These are phyloP conservation scores for Spongispora temasekensis DNA, from an alignment of 1,284 basidiomycete genomes.

Conservation along the genomic window DNA sequence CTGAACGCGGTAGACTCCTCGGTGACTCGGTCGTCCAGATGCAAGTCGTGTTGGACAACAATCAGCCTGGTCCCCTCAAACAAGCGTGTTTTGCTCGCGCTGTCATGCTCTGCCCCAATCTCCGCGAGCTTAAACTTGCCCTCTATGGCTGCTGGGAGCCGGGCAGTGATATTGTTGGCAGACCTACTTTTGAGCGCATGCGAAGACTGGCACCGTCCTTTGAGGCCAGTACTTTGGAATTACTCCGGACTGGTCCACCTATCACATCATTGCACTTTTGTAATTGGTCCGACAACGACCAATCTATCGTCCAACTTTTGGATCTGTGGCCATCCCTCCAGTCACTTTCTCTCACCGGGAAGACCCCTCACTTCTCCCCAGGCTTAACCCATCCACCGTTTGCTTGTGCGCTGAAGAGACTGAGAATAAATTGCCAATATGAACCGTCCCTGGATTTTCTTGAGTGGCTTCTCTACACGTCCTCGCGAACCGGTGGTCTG, in stretches of 20 bases:
- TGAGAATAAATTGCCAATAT: slow-evolving; percentile 63
- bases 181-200: slow-evolving; percentile 48
- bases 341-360: slow-evolving; percentile 59
- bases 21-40: slow-evolving; percentile 54
- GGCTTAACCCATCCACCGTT: slow-evolving; percentile 44
- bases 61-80: slow-evolving; percentile 59
- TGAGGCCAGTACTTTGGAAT: slow-evolving; percentile 50
- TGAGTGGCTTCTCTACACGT: slow-evolving; percentile 66
- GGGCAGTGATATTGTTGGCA: slow-evolving; percentile 47
- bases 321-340: slow-evolving; percentile 58
- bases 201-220: slow-evolving; percentile 55
- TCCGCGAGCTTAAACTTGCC: slow-evolving; percentile 55
- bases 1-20: slow-evolving; percentile 49
- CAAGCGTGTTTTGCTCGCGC: slow-evolving; percentile 58
- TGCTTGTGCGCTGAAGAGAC: slow-evolving; percentile 46
- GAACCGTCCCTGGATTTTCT: slow-evolving; percentile 60
- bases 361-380: slow-evolving; percentile 51
- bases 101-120: slow-evolving; percentile 57
- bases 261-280: slow-evolving; percentile 60
- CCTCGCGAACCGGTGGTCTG: slow-evolving; percentile 44
- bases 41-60: slow-evolving; percentile 60
- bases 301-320: slow-evolving; percentile 61
- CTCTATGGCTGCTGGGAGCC: slow-evolving; percentile 58
- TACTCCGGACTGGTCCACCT: slow-evolving; percentile 53
- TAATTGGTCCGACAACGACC: slow-evolving; percentile 68